These are phyloP conservation scores for Corymbia maculata DNA, from an alignment of 345 rosid species.

Conservation along the genomic window DNA sequence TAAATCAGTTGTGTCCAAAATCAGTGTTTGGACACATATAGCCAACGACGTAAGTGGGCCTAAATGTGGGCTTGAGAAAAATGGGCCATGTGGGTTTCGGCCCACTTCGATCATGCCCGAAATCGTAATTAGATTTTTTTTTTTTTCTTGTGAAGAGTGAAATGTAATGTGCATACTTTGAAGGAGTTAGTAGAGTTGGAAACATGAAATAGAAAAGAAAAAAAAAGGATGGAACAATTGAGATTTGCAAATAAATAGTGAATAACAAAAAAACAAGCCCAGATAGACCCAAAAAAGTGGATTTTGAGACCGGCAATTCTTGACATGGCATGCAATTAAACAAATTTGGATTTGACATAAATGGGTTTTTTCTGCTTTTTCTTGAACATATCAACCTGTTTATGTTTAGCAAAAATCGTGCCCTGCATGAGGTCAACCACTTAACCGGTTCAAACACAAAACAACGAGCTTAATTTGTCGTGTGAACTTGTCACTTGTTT, in stretches of 20 bases:
- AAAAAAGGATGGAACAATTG: not conserved
- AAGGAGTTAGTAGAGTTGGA: not conserved
- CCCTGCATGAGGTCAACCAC: fast-evolving
- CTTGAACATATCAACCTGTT: not conserved
- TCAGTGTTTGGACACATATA: not conserved
- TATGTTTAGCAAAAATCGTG: not conserved
- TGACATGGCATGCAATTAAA: not conserved
- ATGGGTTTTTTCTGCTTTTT: not conserved
- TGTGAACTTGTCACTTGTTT: not conserved
- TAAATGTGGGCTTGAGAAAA: not conserved
- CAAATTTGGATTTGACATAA: not conserved
- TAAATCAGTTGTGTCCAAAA: not conserved
- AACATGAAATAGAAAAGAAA: not conserved
- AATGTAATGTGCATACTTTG: not conserved
- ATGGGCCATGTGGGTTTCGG: not conserved
- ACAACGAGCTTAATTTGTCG: not conserved
- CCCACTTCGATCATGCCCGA: not conserved
- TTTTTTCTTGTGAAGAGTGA: not conserved
- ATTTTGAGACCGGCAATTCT: not conserved
- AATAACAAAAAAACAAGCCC: not conserved
- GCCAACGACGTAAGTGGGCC: not conserved
- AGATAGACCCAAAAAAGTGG: not conserved
- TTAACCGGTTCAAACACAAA: not conserved
- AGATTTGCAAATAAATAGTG: not conserved
- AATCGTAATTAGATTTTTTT: not conserved